phyloP scores from a whole-genome alignment of 345 rosid species.

The Murraya paniculata region DNA sequence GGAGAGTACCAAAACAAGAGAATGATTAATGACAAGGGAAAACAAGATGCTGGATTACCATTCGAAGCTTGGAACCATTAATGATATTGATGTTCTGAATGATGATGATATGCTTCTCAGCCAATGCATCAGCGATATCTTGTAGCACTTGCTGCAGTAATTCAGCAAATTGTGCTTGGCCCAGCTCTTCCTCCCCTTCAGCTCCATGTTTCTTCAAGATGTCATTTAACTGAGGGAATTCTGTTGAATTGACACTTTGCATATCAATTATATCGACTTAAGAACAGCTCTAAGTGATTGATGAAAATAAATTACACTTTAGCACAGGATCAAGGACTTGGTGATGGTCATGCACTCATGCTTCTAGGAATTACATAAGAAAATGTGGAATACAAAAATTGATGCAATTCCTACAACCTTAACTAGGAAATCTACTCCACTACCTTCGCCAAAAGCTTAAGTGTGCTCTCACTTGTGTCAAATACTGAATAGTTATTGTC shows the following conservation, averaged over 20 bases:
- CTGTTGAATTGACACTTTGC: conserved; percentile 37
- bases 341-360: background rate
- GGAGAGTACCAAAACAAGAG: background rate
- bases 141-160: conserved; percentile 71
- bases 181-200: conserved; percentile 68
- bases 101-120: conserved; percentile 44
- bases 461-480: background rate
- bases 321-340: conserved; percentile 14
- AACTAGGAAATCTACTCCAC: background rate
- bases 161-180: conserved; percentile 88
- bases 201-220: conserved; percentile 75
- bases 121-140: conserved; percentile 64
- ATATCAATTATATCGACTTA: conserved; percentile 1
- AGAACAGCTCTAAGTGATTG: background rate
- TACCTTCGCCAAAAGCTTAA: background rate
- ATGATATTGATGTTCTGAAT: conserved; percentile 52
- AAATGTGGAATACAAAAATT: background rate
- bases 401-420: background rate
- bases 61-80: conserved; percentile 61
- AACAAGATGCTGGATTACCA: conserved; percentile 37
- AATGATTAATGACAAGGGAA: background rate
- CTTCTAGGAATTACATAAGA: background rate
- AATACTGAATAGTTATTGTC: background rate
- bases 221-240: conserved; percentile 55
- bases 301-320: conserved; percentile 31